Base-by-base conservation (phyloP, 208 protist genomes). In the Leishmania amazonensis region DNA sequence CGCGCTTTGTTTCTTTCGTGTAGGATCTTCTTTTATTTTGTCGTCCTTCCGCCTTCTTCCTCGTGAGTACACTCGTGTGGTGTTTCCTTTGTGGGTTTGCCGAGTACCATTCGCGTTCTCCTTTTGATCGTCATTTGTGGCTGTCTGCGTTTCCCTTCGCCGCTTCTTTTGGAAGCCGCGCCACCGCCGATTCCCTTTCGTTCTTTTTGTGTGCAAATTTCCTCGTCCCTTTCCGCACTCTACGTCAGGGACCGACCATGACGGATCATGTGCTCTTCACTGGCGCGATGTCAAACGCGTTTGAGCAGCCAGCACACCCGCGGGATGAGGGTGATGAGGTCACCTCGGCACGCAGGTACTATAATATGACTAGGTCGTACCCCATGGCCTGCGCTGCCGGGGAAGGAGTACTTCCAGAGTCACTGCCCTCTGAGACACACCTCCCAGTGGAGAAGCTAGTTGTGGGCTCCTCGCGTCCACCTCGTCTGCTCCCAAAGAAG, bases 301-400 rank as follows among this genome's bases (percentile, higher is more conserved):
- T 31, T 15, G 57, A 47, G 38, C 49, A 31, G 35, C n/a, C 28
- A 9, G 42, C 13, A 68, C 17, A 15, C 75, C 4, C 57, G 17
- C 31, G 31, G 49, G 7, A 11, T 49, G 58, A 31, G 57, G 3
- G 21, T 4, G 15, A 40, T 47, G 21, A 65, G n/a, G 35, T 35
- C 38, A 42, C 35, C 8, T 31, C 75, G 53, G 54, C 57, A 64
- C 75, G 57, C 38, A 68, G 31, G 21, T 78, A 78, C 75, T 78
- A 78, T 60, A 47, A 21, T 64, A 40, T 68, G 21, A 51, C 38
- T n/a, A 38, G 75, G 38, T 49, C 38, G 40, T 65, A 28, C 57
- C 4, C 57, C 42, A 24, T 65, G 57, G 21, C 38, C 42, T 38
- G 57, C 42, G 11, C 65, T 68, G 38, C 51, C 38, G 19, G 47